Percentiles rank a stretch among this genome's conserved stretches.
Conservation (phyloP, 805 yeast genomes). For the Wickerhamomyces sydowiorum region DNA sequence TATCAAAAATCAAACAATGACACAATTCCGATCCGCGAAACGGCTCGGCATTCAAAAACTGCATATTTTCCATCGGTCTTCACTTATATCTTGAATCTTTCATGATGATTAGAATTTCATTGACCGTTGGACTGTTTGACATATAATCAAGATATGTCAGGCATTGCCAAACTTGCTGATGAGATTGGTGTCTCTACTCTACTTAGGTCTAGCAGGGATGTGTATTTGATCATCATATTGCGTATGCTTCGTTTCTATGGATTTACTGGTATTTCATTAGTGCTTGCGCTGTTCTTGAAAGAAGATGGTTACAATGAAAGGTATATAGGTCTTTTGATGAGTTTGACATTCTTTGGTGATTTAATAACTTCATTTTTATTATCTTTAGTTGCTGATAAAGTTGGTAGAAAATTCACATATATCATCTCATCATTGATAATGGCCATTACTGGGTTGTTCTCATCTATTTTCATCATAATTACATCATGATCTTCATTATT, state of each 20-base stretch:
- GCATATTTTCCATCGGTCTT: too few species aligned
- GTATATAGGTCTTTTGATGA: conserved; percentile 70
- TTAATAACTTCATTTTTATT: conserved; percentile 59
- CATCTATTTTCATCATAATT: conserved; percentile 42
- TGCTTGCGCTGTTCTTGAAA: conserved; percentile 59
- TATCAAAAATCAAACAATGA: too few species aligned
- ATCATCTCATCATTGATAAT: conserved; percentile 57
- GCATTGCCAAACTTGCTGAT: background rate
- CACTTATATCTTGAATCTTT: too few species aligned
- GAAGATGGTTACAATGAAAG: conserved; percentile 47
- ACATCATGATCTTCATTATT: conserved; percentile 49
- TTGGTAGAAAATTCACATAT: conserved; percentile 65
- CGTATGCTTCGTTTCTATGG: background rate
- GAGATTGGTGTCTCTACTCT: background rate
- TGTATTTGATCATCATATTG: background rate
- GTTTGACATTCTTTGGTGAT: conserved; percentile 73
- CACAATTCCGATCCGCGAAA: too few species aligned
- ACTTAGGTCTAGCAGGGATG: background rate
- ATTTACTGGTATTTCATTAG: conserved; percentile 17
- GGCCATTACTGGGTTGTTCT: conserved; percentile 60
- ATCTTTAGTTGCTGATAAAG: conserved; percentile 69
- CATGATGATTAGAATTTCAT: too few species aligned
- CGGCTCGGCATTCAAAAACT: too few species aligned
- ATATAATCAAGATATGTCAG: background rate
- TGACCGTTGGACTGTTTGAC: too few species aligned